Evolutionary conservation across 2,329 filamentous ascomycete genomes (phyloP).

Genomic region (Alternaria triticimaculans): DNA sequence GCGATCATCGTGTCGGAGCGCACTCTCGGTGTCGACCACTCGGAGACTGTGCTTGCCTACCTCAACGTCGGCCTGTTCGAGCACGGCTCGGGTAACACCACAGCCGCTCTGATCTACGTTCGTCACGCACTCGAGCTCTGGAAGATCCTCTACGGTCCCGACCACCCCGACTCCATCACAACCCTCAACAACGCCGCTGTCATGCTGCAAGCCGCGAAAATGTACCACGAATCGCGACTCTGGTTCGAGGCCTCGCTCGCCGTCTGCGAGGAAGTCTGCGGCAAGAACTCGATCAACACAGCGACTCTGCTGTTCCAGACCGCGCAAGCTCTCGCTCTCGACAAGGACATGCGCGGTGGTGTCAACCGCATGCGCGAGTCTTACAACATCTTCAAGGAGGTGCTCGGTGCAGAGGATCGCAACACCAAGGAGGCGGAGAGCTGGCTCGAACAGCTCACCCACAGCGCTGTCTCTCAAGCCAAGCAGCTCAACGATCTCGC

Average conservation of each 20-base stretch:
- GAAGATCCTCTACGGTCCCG: constrained; percentile 94
- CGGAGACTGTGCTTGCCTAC: constrained; percentile 93
- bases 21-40: constrained; percentile 89
- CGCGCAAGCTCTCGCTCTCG: constrained; percentile 92
- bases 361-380: constrained; percentile 95
- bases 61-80: constrained; percentile 94
- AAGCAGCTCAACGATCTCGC: constrained; percentile 91
- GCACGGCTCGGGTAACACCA: constrained; percentile 90
- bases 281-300: constrained; percentile 87
- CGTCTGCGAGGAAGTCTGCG: constrained; percentile 89
- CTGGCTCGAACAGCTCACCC: constrained; percentile 95
- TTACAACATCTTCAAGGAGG: constrained; percentile 89
- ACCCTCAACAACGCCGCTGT: constrained; percentile 98
- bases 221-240: constrained; percentile 89
- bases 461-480: constrained; percentile 92
- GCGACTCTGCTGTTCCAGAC: constrained; percentile 97
- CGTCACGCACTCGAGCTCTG: constrained; percentile 93
- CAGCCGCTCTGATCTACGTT: constrained; percentile 83
- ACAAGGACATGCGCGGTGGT: constrained; percentile 90
- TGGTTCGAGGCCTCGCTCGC: constrained; percentile 96
- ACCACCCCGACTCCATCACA: constrained; percentile 96
- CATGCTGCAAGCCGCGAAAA: constrained; percentile 95
- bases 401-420: constrained; percentile 88
- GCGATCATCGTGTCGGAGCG: constrained; percentile 95
- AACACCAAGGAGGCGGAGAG: constrained; percentile 98